Percentiles rank a stretch among this genome's conserved stretches.
These are phyloP conservation scores for Amphirosellinia nigrospora DNA, from an alignment of 495 filamentous ascomycete species.

Conservation along the genomic window DNA sequence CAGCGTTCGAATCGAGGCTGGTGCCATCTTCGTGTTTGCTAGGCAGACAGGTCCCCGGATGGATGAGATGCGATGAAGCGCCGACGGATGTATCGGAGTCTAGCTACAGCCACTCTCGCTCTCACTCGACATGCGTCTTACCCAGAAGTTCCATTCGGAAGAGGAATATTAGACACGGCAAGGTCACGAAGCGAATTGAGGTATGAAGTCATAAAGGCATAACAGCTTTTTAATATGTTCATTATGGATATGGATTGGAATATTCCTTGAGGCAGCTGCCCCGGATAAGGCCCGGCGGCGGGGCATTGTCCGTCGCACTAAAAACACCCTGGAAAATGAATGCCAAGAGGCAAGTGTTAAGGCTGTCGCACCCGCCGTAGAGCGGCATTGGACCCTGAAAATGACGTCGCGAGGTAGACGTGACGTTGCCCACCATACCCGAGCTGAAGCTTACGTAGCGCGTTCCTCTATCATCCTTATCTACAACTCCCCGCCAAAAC, in stretches of 20 bases:
- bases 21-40: conserved; percentile 3
- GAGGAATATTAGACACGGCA: background rate
- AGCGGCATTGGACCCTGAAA: conserved; percentile 19
- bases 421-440: background rate
- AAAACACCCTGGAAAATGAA: background rate
- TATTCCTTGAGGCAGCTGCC: too few species aligned
- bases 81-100: background rate
- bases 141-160: background rate
- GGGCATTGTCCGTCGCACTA: background rate
- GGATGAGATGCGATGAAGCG: background rate
- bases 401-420: conserved; percentile 15
- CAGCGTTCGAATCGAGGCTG: conserved; percentile 26
- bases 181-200: background rate
- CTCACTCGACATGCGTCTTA: conserved; percentile 4
- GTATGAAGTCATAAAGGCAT: background rate
- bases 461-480: background rate
- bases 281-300: background rate
- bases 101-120: conserved; percentile 2
- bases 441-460: background rate
- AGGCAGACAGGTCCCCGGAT: background rate
- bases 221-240: background rate
- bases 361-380: too few species aligned
- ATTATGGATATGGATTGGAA: background rate
- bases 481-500: conserved; percentile 8
- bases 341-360: background rate